A percentile compares a stretch with the other conserved stretches of the same genome.
Conservation (phyloP, 129 eudicot species). For the Gnaphalium uliginosum region DNA sequence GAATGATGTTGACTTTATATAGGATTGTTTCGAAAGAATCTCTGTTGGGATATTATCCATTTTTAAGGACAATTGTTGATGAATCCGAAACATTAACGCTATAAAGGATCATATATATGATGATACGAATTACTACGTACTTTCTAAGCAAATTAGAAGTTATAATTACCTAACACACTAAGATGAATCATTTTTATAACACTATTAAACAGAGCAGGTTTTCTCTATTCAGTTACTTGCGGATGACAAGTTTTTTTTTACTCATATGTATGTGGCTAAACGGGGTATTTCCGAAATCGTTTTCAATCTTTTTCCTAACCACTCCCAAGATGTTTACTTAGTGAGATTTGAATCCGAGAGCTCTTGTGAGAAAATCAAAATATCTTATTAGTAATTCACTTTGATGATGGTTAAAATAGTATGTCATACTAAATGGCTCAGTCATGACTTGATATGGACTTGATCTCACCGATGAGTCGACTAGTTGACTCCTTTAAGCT, state of each 20-base stretch:
- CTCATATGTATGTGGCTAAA: neutral
- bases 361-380: neutral
- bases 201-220: neutral
- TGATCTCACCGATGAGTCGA: constrained; percentile 1
- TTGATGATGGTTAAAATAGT: neutral
- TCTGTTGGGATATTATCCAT: neutral
- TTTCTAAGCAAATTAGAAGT: too few relatives aligned
- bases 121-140: too few relatives aligned
- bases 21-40: neutral
- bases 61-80: neutral
- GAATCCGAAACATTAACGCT: neutral
- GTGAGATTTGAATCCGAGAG: neutral
- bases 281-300: neutral
- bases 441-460: neutral
- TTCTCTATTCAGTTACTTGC: neutral
- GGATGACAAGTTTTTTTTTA: neutral
- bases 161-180: too few relatives aligned
- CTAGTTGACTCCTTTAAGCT: neutral
- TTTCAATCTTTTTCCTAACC: neutral
- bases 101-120: too few relatives aligned
- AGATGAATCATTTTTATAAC: too few relatives aligned
- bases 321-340: neutral
- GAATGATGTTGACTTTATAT: neutral
- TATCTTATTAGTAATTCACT: neutral
- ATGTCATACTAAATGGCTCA: too few relatives aligned